Evolutionary conservation across 257 asterid species (phyloP), one percentile per base, ranked within the genome.

Genomic region (Agastache rugosa): DNA sequence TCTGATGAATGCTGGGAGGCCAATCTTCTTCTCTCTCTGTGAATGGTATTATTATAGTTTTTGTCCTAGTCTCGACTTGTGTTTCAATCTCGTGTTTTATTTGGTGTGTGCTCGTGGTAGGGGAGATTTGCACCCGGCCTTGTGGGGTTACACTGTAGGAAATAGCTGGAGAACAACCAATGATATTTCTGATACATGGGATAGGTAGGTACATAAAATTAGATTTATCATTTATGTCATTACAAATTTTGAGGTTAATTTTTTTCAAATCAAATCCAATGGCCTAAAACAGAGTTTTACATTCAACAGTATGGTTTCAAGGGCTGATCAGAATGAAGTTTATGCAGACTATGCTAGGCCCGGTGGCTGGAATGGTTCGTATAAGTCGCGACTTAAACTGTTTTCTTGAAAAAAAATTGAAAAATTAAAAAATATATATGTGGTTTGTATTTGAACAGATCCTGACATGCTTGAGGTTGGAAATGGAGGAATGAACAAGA

Each of bases 381-480:
- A 39, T 25, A 8, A 6, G 8, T 39, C 35, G 12, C 41, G 20
- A 11, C 47, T 65, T 22, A 6, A 15, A 29, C 11, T 60, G 15
- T 15, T 60, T 60, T 60, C 23, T 5, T 62, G 19, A 1, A 15
- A 34, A 34, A 20, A 2, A 16, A 39, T n/a, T n/a, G n/a, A n/a
- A 1, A 39, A 10, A 35, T 35, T 4, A 31, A n/a, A n/a, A n/a
- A n/a, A n/a, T n/a, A n/a, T n/a, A n/a, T n/a, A n/a, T n/a, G n/a
- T n/a, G 63, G 16, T 44, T 65, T 31, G 34, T 27, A 41, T 17
- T 19, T 37, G 3, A 15, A 48, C 79, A 92, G 97, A 90, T 84
- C 97, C 97, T 1, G 96, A 88, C 83, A 92, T 92, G 97, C 97
- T 92, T 69, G 97, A 92, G 83, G 82, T 92, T 42, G 97, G 97